Evolutionary conservation across 176 grass and related monocot species (phyloP).

Genomic region (Aegilops speltoides): DNA sequence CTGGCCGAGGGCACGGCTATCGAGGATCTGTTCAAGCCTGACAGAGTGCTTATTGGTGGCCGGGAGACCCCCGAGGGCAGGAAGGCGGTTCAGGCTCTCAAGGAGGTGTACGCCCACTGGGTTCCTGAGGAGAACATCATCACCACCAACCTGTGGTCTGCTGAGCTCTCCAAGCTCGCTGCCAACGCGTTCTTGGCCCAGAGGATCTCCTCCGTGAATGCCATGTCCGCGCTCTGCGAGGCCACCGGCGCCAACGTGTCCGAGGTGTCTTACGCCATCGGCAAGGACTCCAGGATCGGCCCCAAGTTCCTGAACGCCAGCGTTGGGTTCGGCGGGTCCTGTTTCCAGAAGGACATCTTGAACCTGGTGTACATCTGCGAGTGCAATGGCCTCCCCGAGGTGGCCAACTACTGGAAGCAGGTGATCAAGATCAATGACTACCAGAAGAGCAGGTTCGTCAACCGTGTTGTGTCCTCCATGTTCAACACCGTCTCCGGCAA

Average conservation of each 20-base stretch:
- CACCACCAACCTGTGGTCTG: conserved; percentile 85
- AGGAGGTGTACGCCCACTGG: conserved; percentile 81
- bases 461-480: conserved; percentile 26
- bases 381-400: conserved; percentile 83
- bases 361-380: conserved; percentile 89
- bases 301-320: conserved; percentile 90
- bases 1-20: conserved; percentile 80
- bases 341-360: conserved; percentile 90
- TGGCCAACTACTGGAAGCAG: conserved; percentile 91
- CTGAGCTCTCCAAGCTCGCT: conserved; percentile 82
- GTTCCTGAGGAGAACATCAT: conserved; percentile 83
- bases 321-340: conserved; percentile 78
- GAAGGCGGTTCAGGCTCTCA: conserved; percentile 79
- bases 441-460: conserved; percentile 79
- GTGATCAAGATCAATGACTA: conserved; percentile 97
- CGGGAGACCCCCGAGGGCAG: conserved; percentile 74
- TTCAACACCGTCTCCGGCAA: conserved; percentile 27
- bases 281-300: conserved; percentile 78
- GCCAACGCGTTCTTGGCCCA: conserved; percentile 83
- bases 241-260: conserved; percentile 75
- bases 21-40: conserved; percentile 70
- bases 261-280: conserved; percentile 70
- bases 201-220: conserved; percentile 87
- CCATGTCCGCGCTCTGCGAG: conserved; percentile 79
- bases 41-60: conserved; percentile 80